Evolutionary conservation across 208 protist genomes (phyloP), one percentile per base, ranked within the genome.

Genomic region (Leishmania arabica): DNA sequence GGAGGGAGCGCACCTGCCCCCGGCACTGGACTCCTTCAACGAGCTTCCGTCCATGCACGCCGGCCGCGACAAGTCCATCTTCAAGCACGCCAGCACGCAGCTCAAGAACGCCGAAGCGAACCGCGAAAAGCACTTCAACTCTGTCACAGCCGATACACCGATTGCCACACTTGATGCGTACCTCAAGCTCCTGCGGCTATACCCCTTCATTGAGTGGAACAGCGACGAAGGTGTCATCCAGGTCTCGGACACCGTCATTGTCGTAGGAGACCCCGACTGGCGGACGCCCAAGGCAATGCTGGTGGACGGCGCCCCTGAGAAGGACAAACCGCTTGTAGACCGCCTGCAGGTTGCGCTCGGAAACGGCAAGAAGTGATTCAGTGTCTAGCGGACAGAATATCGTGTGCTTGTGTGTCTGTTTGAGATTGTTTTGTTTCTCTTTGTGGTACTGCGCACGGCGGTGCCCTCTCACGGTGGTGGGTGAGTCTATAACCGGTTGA

Each of bases 181-280:
- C 58, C 73, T 88, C 37, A 84, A 90, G 47, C 82, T 97, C 40
- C 84, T 88, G 4, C 88, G 94, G 15, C 79, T 96, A 60, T 97
- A 95, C 80, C 94, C 91, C 15, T 89, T 90, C 70, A 95, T 95
- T 49, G 85, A 87, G 66, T 97, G 94, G 93, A 91, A 96, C 77
- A 85, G 84, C 45, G 89, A 92, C 5, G 90, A 94, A 53, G 84
- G 91, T 53, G 83, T 92, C 31, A 97, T 96, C 68, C 85, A 86
- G n/a, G 87, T 95, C 42, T 95, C 86, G 27, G 81, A 92, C 42
- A 87, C 92, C 9, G 92, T 97, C 8, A 85, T 95, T 77, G 88
- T 97, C 11, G 88, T 89, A 49, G 89, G 90, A 51, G 89, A 92
- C 7, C 92, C 93, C 3, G 86, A 95, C 79, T 97, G 94, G 93